A percentile compares a stretch with the other conserved stretches of the same genome.
phyloP scores from a whole-genome alignment of 2,329 filamentous ascomycete species.

The Neoarthrinium moseri region DNA sequence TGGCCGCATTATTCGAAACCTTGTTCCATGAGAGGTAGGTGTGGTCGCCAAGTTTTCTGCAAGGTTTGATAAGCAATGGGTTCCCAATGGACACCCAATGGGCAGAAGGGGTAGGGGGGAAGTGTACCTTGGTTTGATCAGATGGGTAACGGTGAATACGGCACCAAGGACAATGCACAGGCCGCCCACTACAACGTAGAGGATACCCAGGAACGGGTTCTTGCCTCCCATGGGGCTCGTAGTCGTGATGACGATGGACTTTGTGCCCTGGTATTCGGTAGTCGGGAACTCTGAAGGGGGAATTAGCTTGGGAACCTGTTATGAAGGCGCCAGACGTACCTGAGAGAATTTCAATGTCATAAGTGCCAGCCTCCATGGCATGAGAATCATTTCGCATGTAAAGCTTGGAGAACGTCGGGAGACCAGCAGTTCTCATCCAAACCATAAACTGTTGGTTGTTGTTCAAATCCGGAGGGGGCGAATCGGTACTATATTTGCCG shows the following conservation, averaged over 20 bases:
- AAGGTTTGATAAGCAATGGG: conserved; percentile 3
- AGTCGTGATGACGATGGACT: conserved; percentile 86
- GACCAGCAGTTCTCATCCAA: conserved; percentile 96
- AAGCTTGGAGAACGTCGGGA: conserved; percentile 94
- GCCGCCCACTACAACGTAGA: conserved; percentile 90
- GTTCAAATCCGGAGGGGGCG: conserved; percentile 69
- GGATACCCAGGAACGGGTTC: conserved; percentile 94
- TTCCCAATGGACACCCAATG: background rate
- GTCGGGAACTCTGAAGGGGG: conserved; percentile 71
- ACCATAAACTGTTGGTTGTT: conserved; percentile 87
- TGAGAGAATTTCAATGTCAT: conserved; percentile 73
- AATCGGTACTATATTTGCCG: conserved; percentile 64
- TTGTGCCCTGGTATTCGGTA: conserved; percentile 76
- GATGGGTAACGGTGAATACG: conserved; percentile 85
- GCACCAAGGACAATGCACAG: conserved; percentile 86
- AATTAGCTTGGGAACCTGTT: background rate
- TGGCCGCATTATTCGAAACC: conserved; percentile 70
- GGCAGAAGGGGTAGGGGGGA: conserved; percentile 16
- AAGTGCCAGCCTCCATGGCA: conserved; percentile 67
- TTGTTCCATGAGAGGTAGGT: conserved; percentile 96
- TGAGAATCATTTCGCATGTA: conserved; percentile 76
- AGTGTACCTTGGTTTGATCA: conserved; percentile 81
- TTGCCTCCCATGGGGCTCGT: conserved; percentile 90
- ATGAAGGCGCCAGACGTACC: conserved; percentile 55
- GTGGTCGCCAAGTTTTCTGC: conserved; percentile 93